Percentiles rank a stretch among this genome's conserved stretches.
phyloP scores from a whole-genome alignment of 73 alveolate species.

The Paramecium bursaria region DNA sequence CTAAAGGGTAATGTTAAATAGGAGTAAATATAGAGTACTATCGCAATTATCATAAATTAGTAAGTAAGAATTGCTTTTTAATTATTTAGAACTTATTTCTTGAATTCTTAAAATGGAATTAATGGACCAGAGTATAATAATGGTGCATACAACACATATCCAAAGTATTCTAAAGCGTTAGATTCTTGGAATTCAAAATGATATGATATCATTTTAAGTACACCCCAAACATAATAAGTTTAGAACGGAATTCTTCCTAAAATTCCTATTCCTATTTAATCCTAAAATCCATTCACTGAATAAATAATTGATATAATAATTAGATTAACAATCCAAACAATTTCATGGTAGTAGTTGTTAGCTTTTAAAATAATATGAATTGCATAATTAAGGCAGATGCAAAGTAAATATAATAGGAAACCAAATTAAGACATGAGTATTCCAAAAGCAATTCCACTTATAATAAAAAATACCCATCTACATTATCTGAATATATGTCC shows the following conservation, averaged over 20 bases:
- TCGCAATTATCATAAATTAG: background rate
- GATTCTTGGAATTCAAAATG: constrained; percentile 20
- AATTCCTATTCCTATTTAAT: constrained; percentile 3
- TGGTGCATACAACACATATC: constrained; percentile 33
- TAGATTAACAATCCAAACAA: constrained; percentile 37
- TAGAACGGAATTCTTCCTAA: background rate
- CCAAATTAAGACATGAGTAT: constrained; percentile 10
- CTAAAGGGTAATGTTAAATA: background rate
- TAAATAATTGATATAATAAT: background rate
- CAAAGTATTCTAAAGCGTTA: constrained; percentile 14
- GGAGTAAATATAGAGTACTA: background rate
- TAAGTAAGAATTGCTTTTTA: background rate
- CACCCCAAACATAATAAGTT: constrained; percentile 4
- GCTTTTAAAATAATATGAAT: background rate
- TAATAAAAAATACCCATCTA: constrained; percentile 9
- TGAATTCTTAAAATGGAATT: background rate
- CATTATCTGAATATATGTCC: background rate
- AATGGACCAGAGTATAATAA: constrained; percentile 42
- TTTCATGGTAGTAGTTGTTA: background rate
- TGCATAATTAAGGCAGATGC: background rate
- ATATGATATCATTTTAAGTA: constrained; percentile 20
- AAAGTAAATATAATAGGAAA: background rate
- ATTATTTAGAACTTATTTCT: background rate
- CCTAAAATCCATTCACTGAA: constrained; percentile 40
- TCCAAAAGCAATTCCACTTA: constrained; percentile 27